These are phyloP conservation scores for Aureoboletus auriporus DNA, from an alignment of 768 basidiomycete genomes.

Conservation along the genomic window DNA sequence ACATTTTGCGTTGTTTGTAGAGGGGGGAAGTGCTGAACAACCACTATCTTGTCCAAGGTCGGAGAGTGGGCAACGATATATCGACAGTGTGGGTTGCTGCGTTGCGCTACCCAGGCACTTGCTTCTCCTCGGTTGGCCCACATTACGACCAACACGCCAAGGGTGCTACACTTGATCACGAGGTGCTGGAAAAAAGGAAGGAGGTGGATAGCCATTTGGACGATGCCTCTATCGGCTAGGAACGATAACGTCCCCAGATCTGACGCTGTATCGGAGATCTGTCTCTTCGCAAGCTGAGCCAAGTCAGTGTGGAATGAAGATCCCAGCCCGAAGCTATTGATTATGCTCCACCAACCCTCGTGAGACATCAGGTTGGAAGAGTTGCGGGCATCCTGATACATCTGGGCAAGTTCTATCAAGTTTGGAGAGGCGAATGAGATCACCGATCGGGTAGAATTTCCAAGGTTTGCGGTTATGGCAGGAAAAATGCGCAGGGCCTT, in stretches of 20 bases:
- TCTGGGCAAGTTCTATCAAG: conserved; percentile 63
- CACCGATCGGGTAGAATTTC: conserved; percentile 36
- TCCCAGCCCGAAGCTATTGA: conserved; percentile 65
- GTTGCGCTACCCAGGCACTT: conserved; percentile 46
- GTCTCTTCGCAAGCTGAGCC: conserved; percentile 50
- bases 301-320: conserved; percentile 64
- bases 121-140: conserved; percentile 42
- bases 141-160: conserved; percentile 64
- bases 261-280: conserved; percentile 38
- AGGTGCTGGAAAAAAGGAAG: conserved; percentile 83
- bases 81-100: conserved; percentile 44
- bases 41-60: conserved; percentile 43
- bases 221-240: conserved; percentile 65
- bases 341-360: conserved; percentile 57
- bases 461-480: conserved; percentile 44
- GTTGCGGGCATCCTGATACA: conserved; percentile 49
- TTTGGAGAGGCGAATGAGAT: conserved; percentile 84
- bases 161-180: conserved; percentile 79
- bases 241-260: conserved; percentile 50
- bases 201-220: conserved; percentile 76
- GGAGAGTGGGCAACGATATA: conserved; percentile 50
- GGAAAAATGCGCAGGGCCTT: conserved; percentile 74
- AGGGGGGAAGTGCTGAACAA: conserved; percentile 74
- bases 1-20: conserved; percentile 33
- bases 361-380: conserved; percentile 51